Conservation (phyloP, 306 rosid genomes). For the Mimosa pudica region DNA sequence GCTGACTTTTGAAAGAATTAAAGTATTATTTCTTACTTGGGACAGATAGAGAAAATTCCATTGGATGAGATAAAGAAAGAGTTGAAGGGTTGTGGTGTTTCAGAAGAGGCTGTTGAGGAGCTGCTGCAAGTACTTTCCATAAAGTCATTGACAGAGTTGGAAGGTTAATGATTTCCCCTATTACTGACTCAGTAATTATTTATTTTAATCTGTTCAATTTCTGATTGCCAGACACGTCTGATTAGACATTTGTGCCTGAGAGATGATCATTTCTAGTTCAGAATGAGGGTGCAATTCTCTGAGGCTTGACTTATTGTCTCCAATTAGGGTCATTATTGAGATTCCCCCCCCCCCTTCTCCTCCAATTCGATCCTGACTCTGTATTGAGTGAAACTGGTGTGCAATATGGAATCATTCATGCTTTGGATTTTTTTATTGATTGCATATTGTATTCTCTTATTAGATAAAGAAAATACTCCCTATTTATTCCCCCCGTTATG, state of each 20-base stretch:
- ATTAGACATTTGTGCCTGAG: constrained; percentile 8
- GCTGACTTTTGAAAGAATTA: constrained; percentile 18
- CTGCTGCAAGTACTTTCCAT: constrained; percentile 87
- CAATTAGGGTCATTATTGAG: background rate
- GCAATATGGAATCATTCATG: constrained; percentile 15
- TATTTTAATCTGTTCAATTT: constrained; percentile 29
- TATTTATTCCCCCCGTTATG: background rate
- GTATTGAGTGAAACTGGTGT: background rate
- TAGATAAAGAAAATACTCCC: constrained; percentile 6
- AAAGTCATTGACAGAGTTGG: constrained; percentile 82
- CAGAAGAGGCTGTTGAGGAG: constrained; percentile 74
- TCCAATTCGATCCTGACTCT: constrained; percentile 23
- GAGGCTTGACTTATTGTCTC: constrained; percentile 25
- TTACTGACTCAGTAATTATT: constrained; percentile 20
- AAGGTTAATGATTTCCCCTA: constrained; percentile 57
- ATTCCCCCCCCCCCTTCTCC: constrained; percentile 25
- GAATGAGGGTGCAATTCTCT: constrained; percentile 32
- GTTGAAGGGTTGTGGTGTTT: constrained; percentile 66
- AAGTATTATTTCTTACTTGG: constrained; percentile 10
- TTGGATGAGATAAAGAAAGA: constrained; percentile 77
- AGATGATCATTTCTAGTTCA: constrained; percentile 24
- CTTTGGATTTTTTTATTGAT: background rate
- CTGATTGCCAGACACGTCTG: constrained; percentile 25
- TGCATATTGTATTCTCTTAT: background rate
- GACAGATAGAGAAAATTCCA: constrained; percentile 87